A percentile compares a stretch with the other conserved stretches of the same genome.
Conservation (phyloP, 495 filamentous ascomycete genomes). For the Corynascus novoguineensis region DNA sequence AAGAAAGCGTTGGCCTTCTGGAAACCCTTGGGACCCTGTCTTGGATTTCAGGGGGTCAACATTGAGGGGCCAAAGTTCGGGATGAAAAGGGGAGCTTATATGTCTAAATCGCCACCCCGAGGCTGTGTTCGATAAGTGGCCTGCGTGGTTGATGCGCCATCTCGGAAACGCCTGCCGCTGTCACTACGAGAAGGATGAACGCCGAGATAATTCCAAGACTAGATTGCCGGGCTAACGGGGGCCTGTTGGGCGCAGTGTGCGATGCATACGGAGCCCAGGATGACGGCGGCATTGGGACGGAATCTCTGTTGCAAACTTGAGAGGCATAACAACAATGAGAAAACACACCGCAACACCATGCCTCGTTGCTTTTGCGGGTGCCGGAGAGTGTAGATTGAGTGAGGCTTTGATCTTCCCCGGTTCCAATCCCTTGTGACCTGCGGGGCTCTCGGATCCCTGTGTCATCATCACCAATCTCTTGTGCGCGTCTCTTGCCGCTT, state of each 20-base stretch:
- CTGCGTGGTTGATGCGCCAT: background rate
- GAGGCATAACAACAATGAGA: no score
- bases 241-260: no score
- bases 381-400: background rate
- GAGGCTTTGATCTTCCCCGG: background rate
- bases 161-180: conserved; percentile 1
- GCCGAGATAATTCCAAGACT: background rate
- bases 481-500: background rate
- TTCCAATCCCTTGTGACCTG: background rate
- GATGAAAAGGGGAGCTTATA: background rate
- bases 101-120: conserved; percentile 1
- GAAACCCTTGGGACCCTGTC: background rate
- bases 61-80: background rate
- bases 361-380: background rate
- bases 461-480: conserved; percentile 5
- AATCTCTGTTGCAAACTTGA: no score
- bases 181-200: conserved; percentile 3
- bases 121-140: conserved; percentile 1
- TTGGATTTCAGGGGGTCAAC: background rate
- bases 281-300: background rate
- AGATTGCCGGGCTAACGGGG: background rate
- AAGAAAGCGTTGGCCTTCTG: background rate
- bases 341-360: background rate
- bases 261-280: background rate
- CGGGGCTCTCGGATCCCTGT: background rate